phyloP scores from a whole-genome alignment of 169 alveolate genomes.

The Plasmodium blacklocki region DNA sequence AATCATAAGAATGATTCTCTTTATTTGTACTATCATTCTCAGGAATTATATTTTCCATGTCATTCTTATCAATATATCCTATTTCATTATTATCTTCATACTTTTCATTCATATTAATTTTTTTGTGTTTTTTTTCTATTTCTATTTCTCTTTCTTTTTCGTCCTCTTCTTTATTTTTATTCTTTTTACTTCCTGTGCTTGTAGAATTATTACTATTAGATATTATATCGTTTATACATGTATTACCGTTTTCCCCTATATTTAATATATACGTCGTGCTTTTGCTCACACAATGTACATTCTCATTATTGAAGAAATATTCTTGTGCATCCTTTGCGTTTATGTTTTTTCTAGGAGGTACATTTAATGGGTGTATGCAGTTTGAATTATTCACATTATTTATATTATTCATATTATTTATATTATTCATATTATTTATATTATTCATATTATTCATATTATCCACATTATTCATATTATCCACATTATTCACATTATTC shows the following conservation, averaged over 20 bases:
- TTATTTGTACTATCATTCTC: background rate
- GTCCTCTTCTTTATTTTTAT: background rate
- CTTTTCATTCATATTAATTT: too few species aligned
- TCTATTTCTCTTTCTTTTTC: background rate
- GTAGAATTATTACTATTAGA: conserved; percentile 4
- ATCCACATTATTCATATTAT: too few species aligned
- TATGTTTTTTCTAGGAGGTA: too few species aligned
- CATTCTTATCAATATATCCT: background rate
- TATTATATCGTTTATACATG: background rate
- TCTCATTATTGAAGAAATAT: background rate
- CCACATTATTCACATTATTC: too few species aligned
- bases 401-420: too few species aligned
- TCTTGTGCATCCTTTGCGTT: background rate
- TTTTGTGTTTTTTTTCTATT: too few species aligned
- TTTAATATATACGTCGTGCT: conserved; percentile 4
- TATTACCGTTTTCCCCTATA: background rate
- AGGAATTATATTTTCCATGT: background rate
- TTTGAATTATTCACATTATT: too few species aligned
- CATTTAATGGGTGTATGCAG: too few species aligned
- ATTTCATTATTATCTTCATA: too few species aligned
- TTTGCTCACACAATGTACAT: background rate
- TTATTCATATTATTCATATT: too few species aligned
- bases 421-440: too few species aligned
- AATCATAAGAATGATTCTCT: background rate
- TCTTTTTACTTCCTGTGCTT: background rate